Base-by-base conservation (phyloP, 495 filamentous ascomycete genomes). In the Glonium stellatum region DNA sequence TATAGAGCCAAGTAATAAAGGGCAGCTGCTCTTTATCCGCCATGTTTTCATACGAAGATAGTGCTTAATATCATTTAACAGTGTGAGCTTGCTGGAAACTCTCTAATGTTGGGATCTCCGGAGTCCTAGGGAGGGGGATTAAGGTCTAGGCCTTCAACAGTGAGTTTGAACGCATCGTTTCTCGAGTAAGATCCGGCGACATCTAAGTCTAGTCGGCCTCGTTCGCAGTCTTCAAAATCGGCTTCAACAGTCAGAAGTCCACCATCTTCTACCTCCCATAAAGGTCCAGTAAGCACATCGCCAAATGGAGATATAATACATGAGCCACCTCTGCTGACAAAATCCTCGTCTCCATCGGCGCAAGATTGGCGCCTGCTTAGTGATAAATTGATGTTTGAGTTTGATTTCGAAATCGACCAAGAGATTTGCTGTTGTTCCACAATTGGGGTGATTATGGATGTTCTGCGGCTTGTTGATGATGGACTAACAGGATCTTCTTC, bases 301-400 rank as follows among this genome's bases (percentile, higher is more conserved):
- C 92, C 92, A 34, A 87, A 75, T 0, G 92, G 92, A 6, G 80
- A 85, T 48, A 95, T 76, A 61, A 97, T 92, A 62, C 84, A 87
- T 0, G 87, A 92, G 0, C 92, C 92, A 25, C 92, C 92, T 8
- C 85, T 79, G 51, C 78, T 87, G 49, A 82, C 65, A 57, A 80
- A 87, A 4, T 73, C 73, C 6, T 73, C 72, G n/a, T 68, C 75
- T 13, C 23, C 57, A 0, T 41, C 54, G 23, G 5, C 12, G 25
- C 34, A 41, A 10, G 42, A 5, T 23, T 55, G 27, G 56, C 21
- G 42, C 21, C 25, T 48, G 22, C 6, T 34, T n/a, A 21, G 23
- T 25, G 36, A 35, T 34, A 15, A 35, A 44, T 47, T 8, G 11
- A 35, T 34, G 9, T 19, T 19, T 18, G 48, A 49, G n/a, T 31